Evolutionary conservation across 169 alveolate genomes (phyloP).

Genomic region (Cryptosporidium sp.): DNA sequence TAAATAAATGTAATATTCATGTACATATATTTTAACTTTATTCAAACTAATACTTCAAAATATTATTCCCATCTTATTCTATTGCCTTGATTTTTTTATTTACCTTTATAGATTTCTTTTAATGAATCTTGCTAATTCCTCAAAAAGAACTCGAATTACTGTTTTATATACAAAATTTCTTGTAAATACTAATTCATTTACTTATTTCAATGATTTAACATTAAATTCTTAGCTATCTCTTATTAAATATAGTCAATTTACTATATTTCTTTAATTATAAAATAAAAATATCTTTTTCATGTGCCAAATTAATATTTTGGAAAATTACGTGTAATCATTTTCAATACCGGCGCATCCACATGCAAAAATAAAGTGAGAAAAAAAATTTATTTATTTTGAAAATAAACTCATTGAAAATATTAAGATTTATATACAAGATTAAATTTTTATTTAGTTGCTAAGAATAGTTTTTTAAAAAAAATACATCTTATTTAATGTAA

Average conservation of each 20-base stretch:
- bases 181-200: not conserved
- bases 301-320: not conserved
- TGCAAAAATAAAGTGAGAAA: not conserved
- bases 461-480: not conserved
- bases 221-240: not conserved
- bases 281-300: too few species aligned
- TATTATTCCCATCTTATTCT: not conserved
- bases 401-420: not conserved
- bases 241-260: not conserved
- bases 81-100: not conserved
- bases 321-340: conserved; percentile 14
- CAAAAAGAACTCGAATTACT: not conserved
- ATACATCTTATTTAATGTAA: too few species aligned
- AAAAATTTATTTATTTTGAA: not conserved
- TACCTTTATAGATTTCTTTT: not conserved
- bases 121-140: not conserved
- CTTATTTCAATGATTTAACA: not conserved
- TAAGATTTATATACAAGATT: not conserved
- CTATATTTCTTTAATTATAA: not conserved
- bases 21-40: not conserved
- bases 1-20: too few species aligned
- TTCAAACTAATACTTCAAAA: not conserved
- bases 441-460: too few species aligned
- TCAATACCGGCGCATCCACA: conserved; percentile 15
- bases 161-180: not conserved